Percentiles rank a stretch among this genome's conserved stretches.
Evolutionary conservation across 805 yeast genomes (phyloP).

Genomic region (Cyberlindnera maritima): DNA sequence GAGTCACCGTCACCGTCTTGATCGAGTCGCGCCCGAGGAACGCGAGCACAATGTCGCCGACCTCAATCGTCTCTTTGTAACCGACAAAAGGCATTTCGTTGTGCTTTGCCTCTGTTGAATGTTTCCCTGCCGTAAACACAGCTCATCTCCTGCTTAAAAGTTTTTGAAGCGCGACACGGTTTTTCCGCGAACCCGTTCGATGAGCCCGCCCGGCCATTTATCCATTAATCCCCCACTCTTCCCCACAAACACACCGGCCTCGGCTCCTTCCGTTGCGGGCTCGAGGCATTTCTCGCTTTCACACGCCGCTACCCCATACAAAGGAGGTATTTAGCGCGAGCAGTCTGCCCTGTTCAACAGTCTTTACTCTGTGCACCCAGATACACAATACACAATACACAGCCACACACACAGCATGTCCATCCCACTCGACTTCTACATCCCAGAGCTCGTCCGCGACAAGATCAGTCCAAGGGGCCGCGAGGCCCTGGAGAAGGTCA

Average conservation of each 20-base stretch:
- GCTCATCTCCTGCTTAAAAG: conserved; percentile 7
- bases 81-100: conserved; percentile 35
- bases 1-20: conserved; percentile 65
- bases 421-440: conserved; percentile 25
- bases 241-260: neutral
- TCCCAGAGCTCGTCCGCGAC: conserved; percentile 36
- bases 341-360: neutral
- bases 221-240: neutral
- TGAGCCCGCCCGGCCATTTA: neutral
- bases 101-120: neutral
- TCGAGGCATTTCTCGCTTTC: neutral
- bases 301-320: neutral
- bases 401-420: neutral
- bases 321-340: neutral
- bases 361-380: too few species aligned
- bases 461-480: conserved; percentile 34
- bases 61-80: conserved; percentile 68
- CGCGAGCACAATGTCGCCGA: conserved; percentile 83
- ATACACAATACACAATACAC: too few species aligned
- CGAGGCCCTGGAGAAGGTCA: conserved; percentile 34
- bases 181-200: conserved; percentile 7
- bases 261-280: neutral
- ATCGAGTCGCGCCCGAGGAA: conserved; percentile 80
- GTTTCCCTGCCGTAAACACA: neutral
- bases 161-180: too few species aligned